phyloP scores from a whole-genome alignment of 2,329 filamentous ascomycete species.

The Aureobasidium subglaciale region DNA sequence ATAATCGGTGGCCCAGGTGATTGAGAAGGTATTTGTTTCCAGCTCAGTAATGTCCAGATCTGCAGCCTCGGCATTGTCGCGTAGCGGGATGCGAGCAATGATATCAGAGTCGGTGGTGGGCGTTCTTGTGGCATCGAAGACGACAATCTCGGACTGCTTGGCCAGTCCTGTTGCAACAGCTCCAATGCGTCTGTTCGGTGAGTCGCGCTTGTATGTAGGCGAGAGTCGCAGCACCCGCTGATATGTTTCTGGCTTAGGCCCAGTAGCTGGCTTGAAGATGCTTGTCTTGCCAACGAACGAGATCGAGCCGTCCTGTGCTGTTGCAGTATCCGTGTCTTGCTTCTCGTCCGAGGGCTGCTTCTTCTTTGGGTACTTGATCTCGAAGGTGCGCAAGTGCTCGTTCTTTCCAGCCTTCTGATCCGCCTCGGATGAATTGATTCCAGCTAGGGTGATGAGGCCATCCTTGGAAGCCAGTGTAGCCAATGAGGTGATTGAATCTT shows the following conservation, averaged over 20 bases:
- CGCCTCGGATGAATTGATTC: constrained; percentile 72
- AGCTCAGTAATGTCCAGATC: constrained; percentile 65
- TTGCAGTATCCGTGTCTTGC: constrained; percentile 28
- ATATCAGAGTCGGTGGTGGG: constrained; percentile 46
- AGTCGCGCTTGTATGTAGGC: constrained; percentile 43
- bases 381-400: constrained; percentile 73
- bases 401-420: constrained; percentile 72
- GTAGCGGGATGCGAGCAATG: constrained; percentile 46
- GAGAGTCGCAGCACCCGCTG: constrained; percentile 53
- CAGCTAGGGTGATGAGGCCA: constrained; percentile 55
- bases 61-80: constrained; percentile 50
- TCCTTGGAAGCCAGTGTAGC: constrained; percentile 58
- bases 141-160: constrained; percentile 63
- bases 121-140: constrained; percentile 62
- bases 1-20: constrained; percentile 73
- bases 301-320: constrained; percentile 31
- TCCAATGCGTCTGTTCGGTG: constrained; percentile 58
- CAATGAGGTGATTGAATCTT: constrained; percentile 83
- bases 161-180: constrained; percentile 73
- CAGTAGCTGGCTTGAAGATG: constrained; percentile 41
- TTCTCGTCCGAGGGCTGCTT: constrained; percentile 33
- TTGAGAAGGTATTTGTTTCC: constrained; percentile 52
- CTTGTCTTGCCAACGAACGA: constrained; percentile 43
- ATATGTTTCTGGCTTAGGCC: constrained; percentile 49
- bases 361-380: constrained; percentile 49